phyloP scores from a whole-genome alignment of 495 filamentous ascomycete genomes.

The Entonaema liquescens region DNA sequence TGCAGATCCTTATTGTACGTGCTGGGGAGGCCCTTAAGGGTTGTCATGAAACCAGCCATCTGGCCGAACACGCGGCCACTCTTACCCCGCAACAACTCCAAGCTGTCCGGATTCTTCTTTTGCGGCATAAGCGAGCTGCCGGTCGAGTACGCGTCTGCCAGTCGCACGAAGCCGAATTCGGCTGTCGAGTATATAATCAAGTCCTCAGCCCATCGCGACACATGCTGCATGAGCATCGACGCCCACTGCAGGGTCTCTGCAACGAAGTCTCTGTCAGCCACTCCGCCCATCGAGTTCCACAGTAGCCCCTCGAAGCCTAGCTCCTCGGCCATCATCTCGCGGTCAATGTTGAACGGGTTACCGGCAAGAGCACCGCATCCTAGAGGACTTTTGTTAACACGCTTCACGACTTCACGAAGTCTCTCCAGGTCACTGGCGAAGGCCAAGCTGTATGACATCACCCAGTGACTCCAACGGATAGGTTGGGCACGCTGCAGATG shows the following conservation, averaged over 20 bases:
- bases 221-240: slow-evolving; percentile 82
- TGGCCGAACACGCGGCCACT: slow-evolving; percentile 84
- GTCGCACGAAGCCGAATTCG: slow-evolving; percentile 83
- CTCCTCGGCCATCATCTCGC: slow-evolving; percentile 87
- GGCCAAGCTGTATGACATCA: slow-evolving; percentile 78
- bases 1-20: slow-evolving; percentile 98
- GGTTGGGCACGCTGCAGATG: slow-evolving; percentile 93
- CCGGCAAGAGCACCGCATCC: slow-evolving; percentile 91
- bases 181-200: slow-evolving; percentile 85
- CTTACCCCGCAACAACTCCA: slow-evolving; percentile 92
- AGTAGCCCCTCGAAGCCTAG: slow-evolving; percentile 85
- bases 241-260: slow-evolving; percentile 93
- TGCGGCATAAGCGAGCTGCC: slow-evolving; percentile 92
- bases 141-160: slow-evolving; percentile 88
- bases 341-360: slow-evolving; percentile 89
- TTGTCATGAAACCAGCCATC: slow-evolving; percentile 88
- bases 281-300: slow-evolving; percentile 84
- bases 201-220: slow-evolving; percentile 88
- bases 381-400: slow-evolving; percentile 82
- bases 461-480: slow-evolving; percentile 87
- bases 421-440: slow-evolving; percentile 83
- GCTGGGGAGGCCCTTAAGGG: slow-evolving; percentile 85
- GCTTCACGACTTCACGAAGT: slow-evolving; percentile 74
- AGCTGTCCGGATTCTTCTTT: slow-evolving; percentile 80
- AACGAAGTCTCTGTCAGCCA: slow-evolving; percentile 88